Conservation (phyloP, 1,284 basidiomycete species). For the Coniferiporia sulphurascens region DNA sequence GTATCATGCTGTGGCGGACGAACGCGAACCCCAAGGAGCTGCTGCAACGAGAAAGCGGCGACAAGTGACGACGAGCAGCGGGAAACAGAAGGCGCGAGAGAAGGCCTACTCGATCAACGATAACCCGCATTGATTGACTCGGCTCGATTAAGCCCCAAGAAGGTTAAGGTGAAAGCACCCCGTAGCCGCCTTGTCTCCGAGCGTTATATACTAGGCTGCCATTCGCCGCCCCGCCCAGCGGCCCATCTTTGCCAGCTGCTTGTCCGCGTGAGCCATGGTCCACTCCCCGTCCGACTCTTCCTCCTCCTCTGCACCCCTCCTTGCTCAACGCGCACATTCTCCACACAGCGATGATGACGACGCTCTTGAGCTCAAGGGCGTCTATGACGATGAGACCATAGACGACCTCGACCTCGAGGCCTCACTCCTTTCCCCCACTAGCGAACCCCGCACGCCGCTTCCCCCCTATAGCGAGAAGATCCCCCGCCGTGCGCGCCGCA, state of each 20-base stretch:
- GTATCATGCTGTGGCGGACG: no score
- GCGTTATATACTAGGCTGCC: no score
- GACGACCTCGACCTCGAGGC: constrained; percentile 13
- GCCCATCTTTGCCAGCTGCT: neutral
- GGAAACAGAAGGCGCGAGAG: neutral
- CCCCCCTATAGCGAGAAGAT: constrained; percentile 6
- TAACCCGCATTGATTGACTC: no score
- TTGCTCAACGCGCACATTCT: neutral
- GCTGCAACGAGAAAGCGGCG: neutral
- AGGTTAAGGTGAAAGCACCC: no score
- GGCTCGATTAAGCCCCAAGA: no score
- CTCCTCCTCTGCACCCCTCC: constrained; percentile 4
- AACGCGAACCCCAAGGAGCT: neutral
- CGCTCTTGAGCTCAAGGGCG: neutral
- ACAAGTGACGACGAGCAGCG: neutral
- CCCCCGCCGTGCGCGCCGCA: neutral
- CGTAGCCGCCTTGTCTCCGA: no score
- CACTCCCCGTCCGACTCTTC: neutral
- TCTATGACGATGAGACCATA: neutral
- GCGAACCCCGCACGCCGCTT: neutral
- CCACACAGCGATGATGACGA: neutral
- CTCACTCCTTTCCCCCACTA: neutral
- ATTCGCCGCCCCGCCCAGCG: no score
- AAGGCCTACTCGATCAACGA: no score
- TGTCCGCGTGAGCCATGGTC: neutral